Conservation (phyloP, 768 basidiomycete species). For the Hortiboletus campestris region DNA sequence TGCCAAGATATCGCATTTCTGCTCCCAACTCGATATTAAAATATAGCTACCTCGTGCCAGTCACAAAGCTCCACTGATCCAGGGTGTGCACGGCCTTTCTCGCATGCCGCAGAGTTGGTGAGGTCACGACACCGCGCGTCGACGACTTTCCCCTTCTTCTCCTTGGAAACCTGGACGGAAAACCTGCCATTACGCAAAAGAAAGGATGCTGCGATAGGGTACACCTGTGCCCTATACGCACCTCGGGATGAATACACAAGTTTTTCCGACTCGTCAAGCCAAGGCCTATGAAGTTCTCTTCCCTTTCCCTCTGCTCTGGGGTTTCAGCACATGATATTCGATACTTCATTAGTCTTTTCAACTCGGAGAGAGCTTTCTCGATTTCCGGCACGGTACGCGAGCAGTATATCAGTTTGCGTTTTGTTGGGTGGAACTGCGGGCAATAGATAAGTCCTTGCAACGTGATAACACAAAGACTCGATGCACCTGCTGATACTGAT, state of each 20-base stretch:
- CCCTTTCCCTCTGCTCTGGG: conserved; percentile 72
- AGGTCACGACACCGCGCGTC: conserved; percentile 97
- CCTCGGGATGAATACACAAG: conserved; percentile 92
- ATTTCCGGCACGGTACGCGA: conserved; percentile 99
- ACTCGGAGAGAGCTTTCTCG: conserved; percentile 93
- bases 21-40: background rate
- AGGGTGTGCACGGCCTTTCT: conserved; percentile 82
- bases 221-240: conserved; percentile 33
- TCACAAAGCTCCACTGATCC: conserved; percentile 89
- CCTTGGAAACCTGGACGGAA: conserved; percentile 75
- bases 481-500: conserved; percentile 93
- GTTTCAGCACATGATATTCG: conserved; percentile 71
- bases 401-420: conserved; percentile 95
- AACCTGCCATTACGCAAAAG: background rate
- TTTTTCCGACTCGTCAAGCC: conserved; percentile 97
- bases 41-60: conserved; percentile 85
- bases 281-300: conserved; percentile 79
- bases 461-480: background rate
- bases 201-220: background rate
- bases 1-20: conserved; percentile 31
- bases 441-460: background rate
- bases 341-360: conserved; percentile 92
- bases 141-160: conserved; percentile 97
- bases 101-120: conserved; percentile 79
- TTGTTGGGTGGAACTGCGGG: conserved; percentile 82